Evolutionary conservation across 331 rosid species (phyloP).

Genomic region (Acacia pycnantha): DNA sequence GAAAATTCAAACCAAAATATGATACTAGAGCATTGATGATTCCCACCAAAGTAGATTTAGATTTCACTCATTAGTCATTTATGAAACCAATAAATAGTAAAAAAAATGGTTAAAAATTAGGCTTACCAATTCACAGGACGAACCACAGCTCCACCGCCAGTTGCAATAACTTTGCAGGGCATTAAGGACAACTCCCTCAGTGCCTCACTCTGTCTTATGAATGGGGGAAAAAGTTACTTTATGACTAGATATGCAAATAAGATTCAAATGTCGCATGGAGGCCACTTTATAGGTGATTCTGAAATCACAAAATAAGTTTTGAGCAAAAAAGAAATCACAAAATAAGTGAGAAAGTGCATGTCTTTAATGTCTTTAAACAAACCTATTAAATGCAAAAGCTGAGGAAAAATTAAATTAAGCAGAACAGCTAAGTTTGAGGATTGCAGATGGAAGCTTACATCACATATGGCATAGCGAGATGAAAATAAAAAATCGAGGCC

Average conservation of each 20-base stretch:
- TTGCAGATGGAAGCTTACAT: background rate
- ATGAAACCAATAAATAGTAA: background rate
- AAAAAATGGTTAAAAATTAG: background rate
- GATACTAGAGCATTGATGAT: background rate
- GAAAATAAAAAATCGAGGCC: background rate
- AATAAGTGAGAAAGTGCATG: background rate
- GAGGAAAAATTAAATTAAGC: background rate
- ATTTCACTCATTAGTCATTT: background rate
- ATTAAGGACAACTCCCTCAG: slow-evolving; percentile 23
- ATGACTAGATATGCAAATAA: background rate
- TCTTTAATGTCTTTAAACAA: background rate
- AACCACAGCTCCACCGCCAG: slow-evolving; percentile 34
- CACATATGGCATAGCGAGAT: background rate
- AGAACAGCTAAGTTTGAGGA: background rate
- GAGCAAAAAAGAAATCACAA: background rate
- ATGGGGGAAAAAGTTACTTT: background rate
- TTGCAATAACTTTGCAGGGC: slow-evolving; percentile 22
- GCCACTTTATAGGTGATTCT: background rate
- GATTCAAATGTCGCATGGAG: background rate
- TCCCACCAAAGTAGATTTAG: background rate
- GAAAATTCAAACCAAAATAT: background rate
- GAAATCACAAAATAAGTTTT: background rate
- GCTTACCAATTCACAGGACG: slow-evolving; percentile 27
- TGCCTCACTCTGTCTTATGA: slow-evolving; percentile 14
- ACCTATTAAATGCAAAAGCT: background rate